Evolutionary conservation across 1,139 yeast genomes (phyloP), one percentile per base, ranked within the genome.

Genomic region (Protomyces arabidopsidicola): DNA sequence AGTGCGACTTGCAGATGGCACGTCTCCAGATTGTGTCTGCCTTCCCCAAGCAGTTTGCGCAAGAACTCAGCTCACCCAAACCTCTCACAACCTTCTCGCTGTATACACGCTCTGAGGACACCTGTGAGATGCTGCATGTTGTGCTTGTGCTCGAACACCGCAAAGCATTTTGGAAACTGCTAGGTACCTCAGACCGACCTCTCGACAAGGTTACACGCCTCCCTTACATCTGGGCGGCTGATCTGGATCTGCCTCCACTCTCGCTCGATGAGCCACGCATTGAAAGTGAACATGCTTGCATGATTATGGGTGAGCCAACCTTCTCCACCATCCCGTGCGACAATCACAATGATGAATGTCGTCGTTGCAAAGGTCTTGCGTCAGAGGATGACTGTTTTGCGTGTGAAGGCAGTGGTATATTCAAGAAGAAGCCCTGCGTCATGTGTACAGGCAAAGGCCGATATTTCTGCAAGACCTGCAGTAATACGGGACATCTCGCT

Each of bases 361-460:
- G 62, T 14, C 42, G 45, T 6, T 58, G 62, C 45, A 58, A 58
- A 22, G 62, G 62, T 5, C 56, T 58, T 16, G 62, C 62, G n/a
- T 58, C 62, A 14, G 55, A 58, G 39, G 62, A 58, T 20, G 62
- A 58, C 45, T 58, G 62, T 20, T 58, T 58, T 34, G 62, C 62
- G 12, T 58, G 62, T 31, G 62, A 58, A 16, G 62, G 62, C 35
- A 58, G 45, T 6, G 62, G 62, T 14, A 58, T 58, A 14, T 58
- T 58, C 62, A 58, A 58, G 56, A 58, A 58, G 56, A 58, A 52
- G 36, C 56, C 62, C 5, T 58, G 62, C 36, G 56, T 58, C 53
- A 58, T 58, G 62, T 58, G 62, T 34, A 51, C 62, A 10, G 62
- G 62, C 20, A 35, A 58, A 14, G 62, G 62, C 16, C 51, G 52